Evolutionary conservation across 2,329 filamentous ascomycete species (phyloP).

Genomic region (Cadophora luteo-olivacea): DNA sequence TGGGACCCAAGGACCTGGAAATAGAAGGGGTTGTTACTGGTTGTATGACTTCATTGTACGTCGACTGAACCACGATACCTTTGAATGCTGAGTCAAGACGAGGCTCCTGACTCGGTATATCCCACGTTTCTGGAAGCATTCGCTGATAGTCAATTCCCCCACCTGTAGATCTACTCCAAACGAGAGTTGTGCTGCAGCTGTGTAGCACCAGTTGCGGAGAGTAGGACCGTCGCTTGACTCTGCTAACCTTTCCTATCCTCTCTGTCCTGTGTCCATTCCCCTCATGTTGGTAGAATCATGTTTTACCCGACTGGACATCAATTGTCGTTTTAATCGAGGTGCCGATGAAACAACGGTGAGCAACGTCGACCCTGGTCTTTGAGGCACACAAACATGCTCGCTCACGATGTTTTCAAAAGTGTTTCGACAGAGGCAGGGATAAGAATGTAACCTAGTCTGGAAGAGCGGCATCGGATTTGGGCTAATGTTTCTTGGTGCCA

Average conservation of each 20-base stretch:
- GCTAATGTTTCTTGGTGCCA: not conserved
- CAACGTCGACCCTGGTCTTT: conserved; percentile 20
- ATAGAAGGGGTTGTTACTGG: not conserved
- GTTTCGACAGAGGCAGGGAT: conserved; percentile 18
- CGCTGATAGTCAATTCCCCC: not conserved
- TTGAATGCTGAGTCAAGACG: conserved; percentile 6
- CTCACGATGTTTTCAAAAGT: conserved; percentile 12
- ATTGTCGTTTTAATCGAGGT: conserved; percentile 15
- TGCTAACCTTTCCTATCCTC: not conserved
- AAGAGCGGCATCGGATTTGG: conserved; percentile 24
- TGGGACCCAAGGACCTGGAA: not conserved
- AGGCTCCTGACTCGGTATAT: conserved; percentile 12
- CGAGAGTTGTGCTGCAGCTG: conserved; percentile 2
- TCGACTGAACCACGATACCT: not conserved
- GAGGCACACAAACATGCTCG: conserved; percentile 15
- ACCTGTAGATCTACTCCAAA: conserved; percentile 7
- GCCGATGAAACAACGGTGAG: conserved; percentile 26
- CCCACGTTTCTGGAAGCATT: conserved; percentile 20
- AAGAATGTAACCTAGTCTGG: conserved; percentile 2
- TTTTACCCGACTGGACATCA: conserved; percentile 14
- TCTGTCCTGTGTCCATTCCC: not conserved
- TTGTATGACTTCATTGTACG: conserved; percentile 17
- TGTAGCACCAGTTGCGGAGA: conserved; percentile 1
- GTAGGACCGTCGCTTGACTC: conserved; percentile 7
- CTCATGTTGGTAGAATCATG: not conserved